Percentiles rank a stretch among this genome's conserved stretches.
These are phyloP conservation scores for Phoenix roebelenii DNA, from an alignment of 176 grass and related monocot genomes.

Conservation along the genomic window DNA sequence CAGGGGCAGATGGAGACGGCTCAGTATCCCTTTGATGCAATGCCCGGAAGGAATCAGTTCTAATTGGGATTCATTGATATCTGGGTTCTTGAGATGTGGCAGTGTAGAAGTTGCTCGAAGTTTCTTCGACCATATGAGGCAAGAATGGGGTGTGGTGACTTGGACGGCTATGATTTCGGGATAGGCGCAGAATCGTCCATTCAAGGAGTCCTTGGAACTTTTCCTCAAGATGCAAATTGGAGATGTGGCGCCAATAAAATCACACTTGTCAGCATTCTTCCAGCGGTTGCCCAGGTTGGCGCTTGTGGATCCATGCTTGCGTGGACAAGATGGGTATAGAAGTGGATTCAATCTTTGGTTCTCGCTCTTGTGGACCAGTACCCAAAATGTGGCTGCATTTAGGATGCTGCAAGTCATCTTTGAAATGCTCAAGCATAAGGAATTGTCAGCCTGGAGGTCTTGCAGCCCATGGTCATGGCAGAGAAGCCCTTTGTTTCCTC, in stretches of 20 bases:
- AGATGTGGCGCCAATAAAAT: conserved; percentile 8
- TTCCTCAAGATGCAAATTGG: conserved; percentile 11
- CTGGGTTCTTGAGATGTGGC: conserved; percentile 11
- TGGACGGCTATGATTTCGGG: too few species aligned
- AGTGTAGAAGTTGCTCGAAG: not conserved
- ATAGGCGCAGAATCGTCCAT: not conserved
- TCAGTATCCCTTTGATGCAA: conserved; percentile 10
- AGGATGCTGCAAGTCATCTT: too few species aligned
- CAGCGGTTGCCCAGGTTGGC: conserved; percentile 6
- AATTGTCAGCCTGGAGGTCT: not conserved
- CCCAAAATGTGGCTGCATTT: too few species aligned
- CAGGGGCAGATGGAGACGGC: conserved; percentile 4
- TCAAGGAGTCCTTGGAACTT: conserved; percentile 3
- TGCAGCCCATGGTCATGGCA: conserved; percentile 11
- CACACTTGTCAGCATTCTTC: conserved; percentile 10
- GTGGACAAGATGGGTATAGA: too few species aligned
- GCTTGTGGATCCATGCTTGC: too few species aligned
- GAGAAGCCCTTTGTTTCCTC: not conserved
- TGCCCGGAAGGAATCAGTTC: conserved; percentile 14
- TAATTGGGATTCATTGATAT: conserved; percentile 13
- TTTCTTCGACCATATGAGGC: conserved; percentile 6
- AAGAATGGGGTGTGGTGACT: not conserved
- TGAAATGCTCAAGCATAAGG: too few species aligned
- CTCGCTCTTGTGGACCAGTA: too few species aligned
- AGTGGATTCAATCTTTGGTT: too few species aligned